Evolutionary conservation across 768 basidiomycete species (phyloP).

Genomic region (Tricholoma furcatifolium): DNA sequence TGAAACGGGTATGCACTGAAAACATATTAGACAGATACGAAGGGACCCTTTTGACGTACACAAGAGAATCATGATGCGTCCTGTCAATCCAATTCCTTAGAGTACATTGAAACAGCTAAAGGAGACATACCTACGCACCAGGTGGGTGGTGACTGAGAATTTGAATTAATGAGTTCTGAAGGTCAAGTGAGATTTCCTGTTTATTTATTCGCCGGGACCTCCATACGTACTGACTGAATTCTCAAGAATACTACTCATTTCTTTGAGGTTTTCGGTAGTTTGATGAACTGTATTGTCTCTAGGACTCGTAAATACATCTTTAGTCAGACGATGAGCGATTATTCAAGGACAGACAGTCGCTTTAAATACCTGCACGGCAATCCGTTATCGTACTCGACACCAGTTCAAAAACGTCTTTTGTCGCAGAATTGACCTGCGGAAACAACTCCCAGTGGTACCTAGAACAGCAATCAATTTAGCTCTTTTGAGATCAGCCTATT

Average conservation of each 20-base stretch:
- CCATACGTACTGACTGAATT: not conserved
- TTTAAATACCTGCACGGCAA: conserved; percentile 2
- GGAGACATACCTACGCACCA: conserved; percentile 7
- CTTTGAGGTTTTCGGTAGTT: not conserved
- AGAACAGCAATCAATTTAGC: no score
- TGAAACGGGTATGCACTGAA: conserved; percentile 24
- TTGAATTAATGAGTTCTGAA: not conserved
- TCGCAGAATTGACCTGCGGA: not conserved
- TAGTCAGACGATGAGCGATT: not conserved
- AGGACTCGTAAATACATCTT: not conserved
- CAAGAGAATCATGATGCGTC: conserved; percentile 11
- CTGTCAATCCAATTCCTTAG: not conserved
- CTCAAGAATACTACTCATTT: conserved; percentile 4
- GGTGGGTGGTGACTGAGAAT: not conserved
- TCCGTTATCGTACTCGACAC: not conserved
- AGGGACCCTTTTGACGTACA: not conserved
- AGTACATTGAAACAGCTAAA: not conserved
- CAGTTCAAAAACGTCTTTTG: not conserved
- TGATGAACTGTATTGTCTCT: conserved; percentile 4
- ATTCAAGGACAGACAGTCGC: not conserved
- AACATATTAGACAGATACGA: not conserved
- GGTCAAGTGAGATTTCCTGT: not conserved
- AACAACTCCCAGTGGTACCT: conserved; percentile 8
- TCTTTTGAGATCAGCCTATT: no score
- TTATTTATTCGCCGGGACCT: not conserved